phyloP scores from a whole-genome alignment of 2,329 filamentous ascomycete genomes.

The Davidsoniella neocaledoniae region DNA sequence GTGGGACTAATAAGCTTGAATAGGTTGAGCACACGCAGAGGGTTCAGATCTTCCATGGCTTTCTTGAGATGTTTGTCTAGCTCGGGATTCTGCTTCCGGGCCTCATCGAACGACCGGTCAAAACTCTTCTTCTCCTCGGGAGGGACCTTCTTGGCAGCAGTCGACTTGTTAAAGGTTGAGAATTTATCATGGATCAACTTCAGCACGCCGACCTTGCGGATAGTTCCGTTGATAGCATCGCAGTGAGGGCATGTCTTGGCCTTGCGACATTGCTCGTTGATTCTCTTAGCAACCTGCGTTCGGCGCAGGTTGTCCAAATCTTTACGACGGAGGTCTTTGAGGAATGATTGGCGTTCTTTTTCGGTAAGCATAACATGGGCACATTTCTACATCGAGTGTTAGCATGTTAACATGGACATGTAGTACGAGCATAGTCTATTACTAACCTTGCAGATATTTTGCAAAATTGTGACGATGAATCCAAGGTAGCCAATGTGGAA shows the following conservation, averaged over 20 bases:
- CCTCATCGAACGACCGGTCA: slow-evolving; percentile 68
- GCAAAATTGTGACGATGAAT: slow-evolving; percentile 78
- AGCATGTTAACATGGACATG: background rate
- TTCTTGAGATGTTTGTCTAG: slow-evolving; percentile 83
- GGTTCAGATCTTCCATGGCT: slow-evolving; percentile 87
- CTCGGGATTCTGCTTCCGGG: slow-evolving; percentile 61
- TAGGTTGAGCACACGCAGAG: slow-evolving; percentile 71
- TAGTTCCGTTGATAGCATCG: slow-evolving; percentile 68
- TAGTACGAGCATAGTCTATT: background rate
- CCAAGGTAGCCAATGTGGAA: slow-evolving; percentile 96
- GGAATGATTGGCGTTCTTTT: slow-evolving; percentile 54
- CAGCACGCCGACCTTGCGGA: slow-evolving; percentile 80
- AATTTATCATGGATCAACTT: slow-evolving; percentile 94
- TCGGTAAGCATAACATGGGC: slow-evolving; percentile 70
- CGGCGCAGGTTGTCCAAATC: slow-evolving; percentile 76
- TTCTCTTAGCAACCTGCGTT: slow-evolving; percentile 68
- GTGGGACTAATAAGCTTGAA: slow-evolving; percentile 73
- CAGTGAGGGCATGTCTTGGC: slow-evolving; percentile 69
- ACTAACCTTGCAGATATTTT: slow-evolving; percentile 75
- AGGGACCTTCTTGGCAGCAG: slow-evolving; percentile 65
- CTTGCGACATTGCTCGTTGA: slow-evolving; percentile 82
- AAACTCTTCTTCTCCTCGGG: slow-evolving; percentile 72
- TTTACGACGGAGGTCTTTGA: slow-evolving; percentile 66
- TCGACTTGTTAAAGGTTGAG: slow-evolving; percentile 72
- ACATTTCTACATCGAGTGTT: slow-evolving; percentile 40